These are phyloP conservation scores for Teunomyces panamensis DNA, from an alignment of 805 yeast species.

Conservation along the genomic window DNA sequence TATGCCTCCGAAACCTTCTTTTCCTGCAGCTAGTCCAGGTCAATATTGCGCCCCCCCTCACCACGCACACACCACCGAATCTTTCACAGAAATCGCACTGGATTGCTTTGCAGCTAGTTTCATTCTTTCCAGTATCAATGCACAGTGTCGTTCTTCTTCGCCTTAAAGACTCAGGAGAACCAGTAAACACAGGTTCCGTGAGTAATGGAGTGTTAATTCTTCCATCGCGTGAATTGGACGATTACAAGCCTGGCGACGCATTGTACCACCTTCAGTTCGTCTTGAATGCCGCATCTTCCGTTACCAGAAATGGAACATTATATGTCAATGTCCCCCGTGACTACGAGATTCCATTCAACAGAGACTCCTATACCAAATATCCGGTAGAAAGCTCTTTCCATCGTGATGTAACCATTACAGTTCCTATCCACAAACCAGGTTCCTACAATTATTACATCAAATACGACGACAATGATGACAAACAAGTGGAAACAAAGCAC, in stretches of 20 bases:
- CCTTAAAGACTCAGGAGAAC: conserved; percentile 47
- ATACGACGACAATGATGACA: conserved; percentile 39
- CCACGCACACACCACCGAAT: neutral
- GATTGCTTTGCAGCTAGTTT: conserved; percentile 1
- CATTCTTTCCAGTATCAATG: conserved; percentile 3
- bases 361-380: conserved; percentile 53
- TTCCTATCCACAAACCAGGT: conserved; percentile 71
- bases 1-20: neutral
- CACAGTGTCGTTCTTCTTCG: conserved; percentile 44
- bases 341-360: conserved; percentile 43
- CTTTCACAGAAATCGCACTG: neutral
- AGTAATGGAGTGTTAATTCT: conserved; percentile 49
- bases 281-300: conserved; percentile 71
- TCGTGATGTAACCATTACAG: conserved; percentile 56
- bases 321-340: conserved; percentile 69
- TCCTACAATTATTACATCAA: conserved; percentile 72
- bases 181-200: conserved; percentile 34
- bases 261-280: conserved; percentile 55
- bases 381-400: conserved; percentile 58
- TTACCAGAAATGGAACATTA: conserved; percentile 67
- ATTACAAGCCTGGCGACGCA: conserved; percentile 34
- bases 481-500: conserved; percentile 46
- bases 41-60: neutral
- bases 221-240: conserved; percentile 42
- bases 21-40: neutral